phyloP scores from a whole-genome alignment of 1,284 basidiomycete genomes.

The Phenoliferia sp. region DNA sequence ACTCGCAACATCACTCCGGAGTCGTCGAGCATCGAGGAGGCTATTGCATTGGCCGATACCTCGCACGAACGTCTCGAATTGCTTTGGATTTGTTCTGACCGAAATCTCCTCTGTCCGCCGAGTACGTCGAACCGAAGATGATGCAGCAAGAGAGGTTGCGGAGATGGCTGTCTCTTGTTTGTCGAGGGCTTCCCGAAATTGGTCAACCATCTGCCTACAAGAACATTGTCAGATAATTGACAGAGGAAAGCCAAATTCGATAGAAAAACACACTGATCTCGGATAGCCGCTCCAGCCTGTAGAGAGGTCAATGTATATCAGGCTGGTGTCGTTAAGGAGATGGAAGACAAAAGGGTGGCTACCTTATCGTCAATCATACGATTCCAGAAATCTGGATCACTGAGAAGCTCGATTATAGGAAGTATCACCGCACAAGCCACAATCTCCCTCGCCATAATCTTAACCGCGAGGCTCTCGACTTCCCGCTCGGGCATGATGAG shows the following conservation, averaged over 20 bases:
- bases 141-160: neutral
- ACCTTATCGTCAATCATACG: constrained; percentile 82
- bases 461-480: constrained; percentile 62
- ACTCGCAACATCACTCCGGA: constrained; percentile 82
- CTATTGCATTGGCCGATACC: constrained; percentile 77
- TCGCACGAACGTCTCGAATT: constrained; percentile 82
- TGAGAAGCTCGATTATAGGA: constrained; percentile 84
- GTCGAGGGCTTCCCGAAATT: constrained; percentile 50
- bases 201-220: constrained; percentile 47
- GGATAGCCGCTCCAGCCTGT: constrained; percentile 84
- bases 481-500: constrained; percentile 69
- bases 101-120: constrained; percentile 33
- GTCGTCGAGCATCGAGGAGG: constrained; percentile 76
- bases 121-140: neutral
- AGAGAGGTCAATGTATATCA: neutral
- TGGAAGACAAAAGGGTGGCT: constrained; percentile 45
- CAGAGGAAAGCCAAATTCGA: neutral
- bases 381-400: constrained; percentile 97
- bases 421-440: constrained; percentile 73
- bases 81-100: constrained; percentile 48
- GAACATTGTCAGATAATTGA: neutral
- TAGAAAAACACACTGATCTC: constrained; percentile 70
- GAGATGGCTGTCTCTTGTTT: constrained; percentile 14
- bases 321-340: neutral
- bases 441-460: constrained; percentile 73